Evolutionary conservation across 805 yeast species (phyloP).

Genomic region (Ogataea trehalophila): DNA sequence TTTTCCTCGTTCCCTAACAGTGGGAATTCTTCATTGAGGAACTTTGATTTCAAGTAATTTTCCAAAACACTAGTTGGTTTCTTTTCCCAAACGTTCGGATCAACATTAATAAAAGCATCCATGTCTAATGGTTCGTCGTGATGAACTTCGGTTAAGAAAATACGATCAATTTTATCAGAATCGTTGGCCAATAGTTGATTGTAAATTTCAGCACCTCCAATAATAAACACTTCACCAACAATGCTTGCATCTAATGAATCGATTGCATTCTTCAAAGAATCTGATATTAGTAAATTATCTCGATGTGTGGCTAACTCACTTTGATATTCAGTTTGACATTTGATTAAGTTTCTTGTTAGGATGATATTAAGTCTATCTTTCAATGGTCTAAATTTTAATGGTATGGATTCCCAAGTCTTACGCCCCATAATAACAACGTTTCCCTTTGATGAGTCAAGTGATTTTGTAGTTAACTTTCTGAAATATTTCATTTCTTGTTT

Average conservation of each 20-base stretch:
- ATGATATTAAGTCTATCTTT: conserved; percentile 72
- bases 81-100: conserved; percentile 34
- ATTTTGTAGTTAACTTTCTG: conserved; percentile 59
- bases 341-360: conserved; percentile 46
- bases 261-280: conserved; percentile 42
- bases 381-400: conserved; percentile 76
- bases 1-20: conserved; percentile 30
- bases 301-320: conserved; percentile 21
- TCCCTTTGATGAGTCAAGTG: conserved; percentile 26
- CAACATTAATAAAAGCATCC: conserved; percentile 64
- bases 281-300: conserved; percentile 26
- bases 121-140: conserved; percentile 40
- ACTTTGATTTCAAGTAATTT: conserved; percentile 36
- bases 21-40: conserved; percentile 20
- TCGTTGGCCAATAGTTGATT: conserved; percentile 34
- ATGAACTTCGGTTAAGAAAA: conserved; percentile 67
- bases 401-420: conserved; percentile 94
- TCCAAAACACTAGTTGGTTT: conserved; percentile 32
- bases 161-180: conserved; percentile 39
- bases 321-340: conserved; percentile 19
- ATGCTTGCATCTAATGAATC: conserved; percentile 23
- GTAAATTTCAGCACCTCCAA: conserved; percentile 93
- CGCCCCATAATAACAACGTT: conserved; percentile 96
- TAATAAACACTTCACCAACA: conserved; percentile 65
- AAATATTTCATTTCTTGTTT: conserved; percentile 83